Evolutionary conservation across 2,329 filamentous ascomycete species (phyloP), one percentile per base, ranked within the genome.

Genomic region (Botrytis aclada): DNA sequence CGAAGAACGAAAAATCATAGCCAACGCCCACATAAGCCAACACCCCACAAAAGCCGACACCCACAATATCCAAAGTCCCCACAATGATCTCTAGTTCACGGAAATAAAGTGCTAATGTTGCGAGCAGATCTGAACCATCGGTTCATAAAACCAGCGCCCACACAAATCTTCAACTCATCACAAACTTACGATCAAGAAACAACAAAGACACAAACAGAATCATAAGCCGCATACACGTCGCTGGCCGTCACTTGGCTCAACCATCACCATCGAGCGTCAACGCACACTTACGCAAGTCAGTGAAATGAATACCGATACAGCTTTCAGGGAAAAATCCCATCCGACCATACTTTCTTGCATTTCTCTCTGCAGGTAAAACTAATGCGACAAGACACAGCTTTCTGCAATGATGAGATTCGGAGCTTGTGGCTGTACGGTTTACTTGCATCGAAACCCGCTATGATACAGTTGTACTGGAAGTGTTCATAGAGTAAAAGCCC

Each of bases 221-320:
- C 65, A 56, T 18, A 56, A 58, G 29, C n/a, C 47, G 39, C n/a
- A 69, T 54, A 41, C n/a, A 69, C 51, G 14, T 32, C 51, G 51
- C 51, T 56, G 51, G 51, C 51, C 51, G 51, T 8, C 51, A 56
- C 65, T 41, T 69, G 12, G n/a, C 65, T n/a, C n/a, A 67, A 37
- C 65, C 65, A 69, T 69, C n/a, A 69, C 65, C 65, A 56, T 41
- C 47, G 37, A 69, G 65, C 34, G 34, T 69, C 65, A 69, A 69
- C 65, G 39, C 32, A 69, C 25, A 56, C 25, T 29, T 69, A 4
- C 37, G 34, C 29, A 67, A 56, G 29, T 29, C 22, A 41, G 47
- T 56, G 47, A 56, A 69, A 56, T 43, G 47, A 56, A 69, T 69
- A 69, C 34, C n/a, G 37, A 58, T 32, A 69, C 43, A 4, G 47